Base-by-base conservation (phyloP, 2,329 filamentous ascomycete species). In the Phoma herbarum region DNA sequence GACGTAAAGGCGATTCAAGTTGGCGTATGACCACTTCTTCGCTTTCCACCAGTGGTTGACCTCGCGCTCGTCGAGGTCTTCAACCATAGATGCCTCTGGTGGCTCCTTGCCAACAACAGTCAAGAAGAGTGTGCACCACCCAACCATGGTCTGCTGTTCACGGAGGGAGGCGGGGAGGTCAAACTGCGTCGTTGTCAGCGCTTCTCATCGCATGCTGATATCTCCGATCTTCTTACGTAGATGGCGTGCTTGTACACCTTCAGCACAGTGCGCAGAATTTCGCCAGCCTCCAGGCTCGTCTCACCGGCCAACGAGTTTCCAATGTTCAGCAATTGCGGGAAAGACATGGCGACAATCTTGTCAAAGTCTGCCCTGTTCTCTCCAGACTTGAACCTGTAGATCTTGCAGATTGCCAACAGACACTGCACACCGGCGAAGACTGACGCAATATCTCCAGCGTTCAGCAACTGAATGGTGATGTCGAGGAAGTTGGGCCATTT, bases 1-100 rank as follows among this genome's bases (percentile, higher is more conserved):
- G 68, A 98, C 93, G 74, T 95, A 99, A 18, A 99, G 86, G 62
- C 95, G 87, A 81, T 99, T 99, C 69, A 99, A 81, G 78, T 98
- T 98, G 73, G 95, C 96, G 79, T 97, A 99, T 14, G 94, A 91
- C 95, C 95, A 98, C 80, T 99, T 99, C 88, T 98, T 98, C 64
- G 93, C 91, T 83, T 98, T 99, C 94, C 94, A 99, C 94, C 95
- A 99, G 78, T 97, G 93, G 75, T 97, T 93, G 71, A 90, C 86
- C 79, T 98, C 95, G 57, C 95, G 88, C 74, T 98, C 94, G 58
- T 92, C 88, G 51, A 90, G 81, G 60, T 91, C 91, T 60, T 96
- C 92, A 57, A 83, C 78, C 85, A 98, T 88, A 33, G 93, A 90
- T 67, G 84, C 88, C 55, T 90, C 85, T 4, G 95, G 95, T 33